Evolutionary conservation across 2,329 filamentous ascomycete species (phyloP).

Genomic region (Diaporthe citri): DNA sequence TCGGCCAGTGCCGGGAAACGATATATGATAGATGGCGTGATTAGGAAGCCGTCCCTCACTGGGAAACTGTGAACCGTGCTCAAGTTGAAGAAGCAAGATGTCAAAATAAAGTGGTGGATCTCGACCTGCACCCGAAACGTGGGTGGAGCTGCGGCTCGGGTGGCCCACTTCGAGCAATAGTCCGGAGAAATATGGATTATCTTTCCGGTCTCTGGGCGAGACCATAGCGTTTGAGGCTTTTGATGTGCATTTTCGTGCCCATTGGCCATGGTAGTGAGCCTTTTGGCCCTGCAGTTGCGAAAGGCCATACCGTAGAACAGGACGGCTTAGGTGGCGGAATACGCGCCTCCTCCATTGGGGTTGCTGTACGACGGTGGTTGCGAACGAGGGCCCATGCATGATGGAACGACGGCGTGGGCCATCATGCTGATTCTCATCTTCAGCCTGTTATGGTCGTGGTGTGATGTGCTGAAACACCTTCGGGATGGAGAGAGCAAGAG

Average conservation of each 20-base stretch:
- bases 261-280: not conserved
- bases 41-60: not conserved
- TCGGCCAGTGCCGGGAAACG: not conserved
- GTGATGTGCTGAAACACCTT: not conserved
- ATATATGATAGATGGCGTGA: not conserved
- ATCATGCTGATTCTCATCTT: not conserved
- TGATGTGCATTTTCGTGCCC: not conserved
- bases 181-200: not conserved
- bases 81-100: slow-evolving; percentile 12
- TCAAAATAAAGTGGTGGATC: slow-evolving; percentile 35
- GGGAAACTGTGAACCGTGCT: not conserved
- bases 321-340: not conserved
- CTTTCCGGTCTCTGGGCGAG: not conserved
- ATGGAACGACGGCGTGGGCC: not conserved
- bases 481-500: not conserved
- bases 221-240: no score
- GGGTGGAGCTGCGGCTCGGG: slow-evolving; percentile 21
- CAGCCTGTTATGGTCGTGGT: not conserved
- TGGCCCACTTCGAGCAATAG: slow-evolving; percentile 3
- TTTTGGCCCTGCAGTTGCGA: not conserved
- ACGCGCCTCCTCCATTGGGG: not conserved
- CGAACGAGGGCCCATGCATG: not conserved
- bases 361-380: not conserved
- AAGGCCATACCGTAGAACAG: not conserved
- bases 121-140: not conserved